These are phyloP conservation scores for Silene uniflora DNA, from an alignment of 148 eudicot genomes.

Conservation along the genomic window DNA sequence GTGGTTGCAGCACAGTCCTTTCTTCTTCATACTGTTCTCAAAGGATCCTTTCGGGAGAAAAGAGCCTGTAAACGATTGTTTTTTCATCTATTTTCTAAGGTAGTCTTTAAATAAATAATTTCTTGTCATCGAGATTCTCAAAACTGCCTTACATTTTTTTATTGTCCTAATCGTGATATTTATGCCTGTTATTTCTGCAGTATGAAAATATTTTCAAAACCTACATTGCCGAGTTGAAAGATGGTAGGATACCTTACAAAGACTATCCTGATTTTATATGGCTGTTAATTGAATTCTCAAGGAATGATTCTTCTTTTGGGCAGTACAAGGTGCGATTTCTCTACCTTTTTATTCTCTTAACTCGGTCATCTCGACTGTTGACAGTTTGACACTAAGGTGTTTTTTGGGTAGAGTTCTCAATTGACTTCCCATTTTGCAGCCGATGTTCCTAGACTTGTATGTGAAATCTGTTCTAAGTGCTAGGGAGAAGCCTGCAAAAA, in stretches of 20 bases:
- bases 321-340: slow-evolving; percentile 55
- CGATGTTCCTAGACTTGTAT: slow-evolving; percentile 70
- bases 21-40: slow-evolving; percentile 55
- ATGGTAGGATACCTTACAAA: slow-evolving; percentile 57
- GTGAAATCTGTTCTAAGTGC: slow-evolving; percentile 73
- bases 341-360: background rate
- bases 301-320: slow-evolving; percentile 45
- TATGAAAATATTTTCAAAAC: slow-evolving; percentile 51
- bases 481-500: slow-evolving; percentile 65
- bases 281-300: slow-evolving; percentile 66
- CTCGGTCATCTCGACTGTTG: background rate
- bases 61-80: slow-evolving; percentile 65
- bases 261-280: slow-evolving; percentile 66
- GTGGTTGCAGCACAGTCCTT: slow-evolving; percentile 68
- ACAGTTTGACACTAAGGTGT: slow-evolving; percentile 3
- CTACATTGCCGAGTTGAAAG: slow-evolving; percentile 67
- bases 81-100: slow-evolving; percentile 67
- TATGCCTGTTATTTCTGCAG: slow-evolving; percentile 32
- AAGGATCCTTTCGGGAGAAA: slow-evolving; percentile 64
- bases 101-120: slow-evolving; percentile 15
- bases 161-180: background rate
- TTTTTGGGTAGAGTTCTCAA: slow-evolving; percentile 12
- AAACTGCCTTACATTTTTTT: background rate
- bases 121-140: background rate
- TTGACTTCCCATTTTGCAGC: slow-evolving; percentile 42